A percentile compares a stretch with the other conserved stretches of the same genome.
Conservation (phyloP, 495 filamentous ascomycete genomes). For the Aspergillus campestris region DNA sequence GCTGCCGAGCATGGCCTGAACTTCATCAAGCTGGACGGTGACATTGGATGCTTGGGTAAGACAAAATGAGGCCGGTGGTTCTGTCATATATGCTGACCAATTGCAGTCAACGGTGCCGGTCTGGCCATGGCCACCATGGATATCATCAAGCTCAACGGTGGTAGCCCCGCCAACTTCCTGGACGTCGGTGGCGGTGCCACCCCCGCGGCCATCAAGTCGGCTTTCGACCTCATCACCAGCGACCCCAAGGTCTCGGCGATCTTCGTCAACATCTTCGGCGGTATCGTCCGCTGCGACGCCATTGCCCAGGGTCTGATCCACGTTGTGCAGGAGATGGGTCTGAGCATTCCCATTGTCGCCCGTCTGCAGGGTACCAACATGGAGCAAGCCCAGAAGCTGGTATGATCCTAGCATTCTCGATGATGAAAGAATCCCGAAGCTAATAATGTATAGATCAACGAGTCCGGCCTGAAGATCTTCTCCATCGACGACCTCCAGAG, state of each 20-base stretch:
- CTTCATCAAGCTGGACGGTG: conserved; percentile 99
- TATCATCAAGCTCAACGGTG: conserved; percentile 99
- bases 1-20: conserved; percentile 89
- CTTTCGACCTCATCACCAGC: conserved; percentile 96
- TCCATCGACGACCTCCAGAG: conserved; percentile 96
- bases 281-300: conserved; percentile 96
- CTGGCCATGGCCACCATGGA: conserved; percentile 99
- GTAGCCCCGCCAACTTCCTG: conserved; percentile 93
- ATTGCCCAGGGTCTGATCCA: conserved; percentile 94
- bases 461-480: conserved; percentile 98
- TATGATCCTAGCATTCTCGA: conserved; percentile 18
- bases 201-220: conserved; percentile 90
- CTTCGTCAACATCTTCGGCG: conserved; percentile 99
- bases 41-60: conserved; percentile 84
- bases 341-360: conserved; percentile 92
- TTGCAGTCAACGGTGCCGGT: conserved; percentile 85
- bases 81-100: conserved; percentile 12
- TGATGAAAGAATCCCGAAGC: conserved; percentile 5
- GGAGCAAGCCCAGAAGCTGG: conserved; percentile 85
- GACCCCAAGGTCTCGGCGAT: conserved; percentile 98
- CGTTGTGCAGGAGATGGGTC: conserved; percentile 86
- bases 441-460: conserved; percentile 59
- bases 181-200: conserved; percentile 98
- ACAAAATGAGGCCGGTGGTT: background rate
- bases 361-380: conserved; percentile 98